Conservation (phyloP, 768 basidiomycete genomes). For the Amanita polypyramis region DNA sequence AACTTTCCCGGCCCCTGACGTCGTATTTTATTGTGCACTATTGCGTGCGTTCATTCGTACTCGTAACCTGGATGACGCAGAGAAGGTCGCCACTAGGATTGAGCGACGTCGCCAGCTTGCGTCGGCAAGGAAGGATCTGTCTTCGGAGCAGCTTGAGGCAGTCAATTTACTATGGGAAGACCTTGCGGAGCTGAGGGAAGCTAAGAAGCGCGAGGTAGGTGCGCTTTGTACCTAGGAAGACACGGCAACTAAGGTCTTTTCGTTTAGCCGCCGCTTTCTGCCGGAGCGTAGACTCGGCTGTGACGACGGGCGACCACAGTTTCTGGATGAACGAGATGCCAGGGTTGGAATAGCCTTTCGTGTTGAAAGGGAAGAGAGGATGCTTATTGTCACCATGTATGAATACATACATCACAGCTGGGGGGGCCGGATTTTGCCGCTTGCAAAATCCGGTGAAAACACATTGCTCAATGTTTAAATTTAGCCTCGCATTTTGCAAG, state of each 20-base stretch:
- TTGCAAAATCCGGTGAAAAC: too few relatives aligned
- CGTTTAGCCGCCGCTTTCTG: background rate
- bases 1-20: constrained; percentile 11
- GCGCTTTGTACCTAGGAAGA: background rate
- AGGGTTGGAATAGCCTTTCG: too few relatives aligned
- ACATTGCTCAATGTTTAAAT: too few relatives aligned
- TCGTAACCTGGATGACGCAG: constrained; percentile 10
- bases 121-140: constrained; percentile 6
- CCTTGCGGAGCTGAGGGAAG: background rate
- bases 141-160: background rate
- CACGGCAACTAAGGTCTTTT: background rate
- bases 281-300: background rate
- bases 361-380: too few relatives aligned
- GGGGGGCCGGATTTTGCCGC: too few relatives aligned
- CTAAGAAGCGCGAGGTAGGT: background rate
- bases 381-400: too few relatives aligned
- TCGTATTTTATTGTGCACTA: constrained; percentile 15
- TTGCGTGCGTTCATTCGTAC: constrained; percentile 14
- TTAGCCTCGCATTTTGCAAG: too few relatives aligned
- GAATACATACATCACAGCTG: too few relatives aligned
- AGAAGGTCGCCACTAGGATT: constrained; percentile 9
- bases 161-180: background rate
- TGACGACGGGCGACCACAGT: background rate
- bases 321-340: background rate
- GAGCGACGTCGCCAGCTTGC: background rate